phyloP scores from a whole-genome alignment of 148 eudicot genomes.

The Agrostemma githago region DNA sequence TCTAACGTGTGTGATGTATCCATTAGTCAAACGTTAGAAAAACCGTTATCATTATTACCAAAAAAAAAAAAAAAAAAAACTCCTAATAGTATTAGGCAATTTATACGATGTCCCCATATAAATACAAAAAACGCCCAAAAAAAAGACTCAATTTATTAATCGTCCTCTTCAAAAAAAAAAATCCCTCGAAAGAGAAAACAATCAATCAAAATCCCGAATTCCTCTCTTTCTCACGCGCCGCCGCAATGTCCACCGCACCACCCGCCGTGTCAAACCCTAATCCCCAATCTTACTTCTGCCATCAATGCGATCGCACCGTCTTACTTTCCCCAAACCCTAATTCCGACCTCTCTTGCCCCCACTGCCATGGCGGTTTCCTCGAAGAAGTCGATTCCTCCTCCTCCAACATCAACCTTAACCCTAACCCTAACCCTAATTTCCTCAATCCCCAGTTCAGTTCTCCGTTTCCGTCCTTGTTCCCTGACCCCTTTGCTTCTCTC shows the following conservation, averaged over 20 bases:
- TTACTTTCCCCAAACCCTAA: conserved; percentile 20
- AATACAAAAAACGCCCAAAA: too few species aligned
- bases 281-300: conserved; percentile 30
- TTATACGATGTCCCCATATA: too few species aligned
- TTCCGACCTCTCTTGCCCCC: conserved; percentile 31
- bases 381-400: conserved; percentile 25
- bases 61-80: too few species aligned
- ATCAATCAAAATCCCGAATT: not conserved
- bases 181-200: too few species aligned
- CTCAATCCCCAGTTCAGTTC: not conserved
- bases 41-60: too few species aligned
- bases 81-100: too few species aligned
- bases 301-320: conserved; percentile 32
- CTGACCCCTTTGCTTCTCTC: conserved; percentile 18
- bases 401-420: not conserved
- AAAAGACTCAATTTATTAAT: too few species aligned
- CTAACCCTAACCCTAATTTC: conserved; percentile 24
- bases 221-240: not conserved
- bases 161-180: too few species aligned
- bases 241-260: conserved; percentile 20
- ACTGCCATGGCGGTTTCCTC: conserved; percentile 36
- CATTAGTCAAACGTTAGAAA: too few species aligned
- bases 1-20: too few species aligned
- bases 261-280: not conserved
- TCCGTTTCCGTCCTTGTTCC: not conserved